phyloP scores from a whole-genome alignment of 306 rosid species.

The Quercus variabilis region DNA sequence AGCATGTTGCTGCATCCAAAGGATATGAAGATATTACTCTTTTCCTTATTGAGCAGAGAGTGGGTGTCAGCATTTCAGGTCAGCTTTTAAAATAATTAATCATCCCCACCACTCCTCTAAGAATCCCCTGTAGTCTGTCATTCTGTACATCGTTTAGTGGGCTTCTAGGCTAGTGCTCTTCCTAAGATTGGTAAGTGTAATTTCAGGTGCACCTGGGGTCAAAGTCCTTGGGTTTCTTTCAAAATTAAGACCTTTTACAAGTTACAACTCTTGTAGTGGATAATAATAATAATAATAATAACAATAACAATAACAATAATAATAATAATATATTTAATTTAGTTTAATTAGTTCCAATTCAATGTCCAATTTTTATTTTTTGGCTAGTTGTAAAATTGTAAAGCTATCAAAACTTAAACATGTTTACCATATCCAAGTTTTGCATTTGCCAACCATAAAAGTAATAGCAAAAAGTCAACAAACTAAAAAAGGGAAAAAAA shows the following conservation, averaged over 20 bases:
- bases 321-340: no score
- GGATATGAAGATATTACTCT: conserved; percentile 48
- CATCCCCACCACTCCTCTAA: background rate
- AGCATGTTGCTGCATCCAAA: conserved; percentile 59
- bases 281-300: no score
- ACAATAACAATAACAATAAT: no score
- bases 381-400: background rate
- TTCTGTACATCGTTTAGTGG: no score
- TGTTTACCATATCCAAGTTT: background rate
- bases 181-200: background rate
- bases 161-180: background rate
- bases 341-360: background rate
- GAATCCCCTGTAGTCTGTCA: background rate
- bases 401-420: background rate
- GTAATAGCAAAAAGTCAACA: background rate
- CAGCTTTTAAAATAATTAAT: conserved; percentile 8
- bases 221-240: background rate
- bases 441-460: background rate
- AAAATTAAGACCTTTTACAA: background rate
- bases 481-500: background rate
- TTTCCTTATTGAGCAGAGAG: conserved; percentile 53
- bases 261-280: no score
- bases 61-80: conserved; percentile 40
- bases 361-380: background rate
- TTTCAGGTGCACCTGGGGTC: background rate